Base-by-base conservation (phyloP, 2,329 filamentous ascomycete species). In the Alternaria triticina region DNA sequence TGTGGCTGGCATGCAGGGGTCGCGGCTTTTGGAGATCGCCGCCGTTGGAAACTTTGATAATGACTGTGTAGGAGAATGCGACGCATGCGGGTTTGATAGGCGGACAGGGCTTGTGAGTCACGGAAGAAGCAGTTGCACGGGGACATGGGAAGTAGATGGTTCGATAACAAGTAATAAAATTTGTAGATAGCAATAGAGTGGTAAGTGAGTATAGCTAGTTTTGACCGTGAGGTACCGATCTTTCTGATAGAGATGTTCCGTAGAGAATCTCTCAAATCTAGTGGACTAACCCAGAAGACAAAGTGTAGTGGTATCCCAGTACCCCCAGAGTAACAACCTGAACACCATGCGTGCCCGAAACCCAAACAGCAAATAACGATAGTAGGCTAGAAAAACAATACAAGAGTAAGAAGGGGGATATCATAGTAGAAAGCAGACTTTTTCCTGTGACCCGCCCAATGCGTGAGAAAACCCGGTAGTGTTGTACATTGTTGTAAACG, bases 381-480 rank as follows among this genome's bases (percentile, higher is more conserved):
- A 65, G 62, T 59, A 59, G 66, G 66, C 54, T 64, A 63, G 65
- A 69, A 66, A 66, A 69, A 51, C 47, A 56, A 54, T 61, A 44
- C 59, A 17, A 64, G 33, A 62, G 56, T 59, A 58, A 54, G 62
- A 64, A 64, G 64, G 71, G 76, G 75, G 73, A 76, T 76, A 77
- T 79, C 74, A 74, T 72, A 74, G 74, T 70, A 58, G 69, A 76
- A 75, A 74, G 63, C 68, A 66, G 62, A 73, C 69, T 79, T 79
- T 79, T 77, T 61, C 76, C 74, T 70, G 69, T 74, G 73, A 75
- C 75, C 75, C 73, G 64, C 73, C 74, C 74, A 70, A 76, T 79
- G 77, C 74, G 74, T 59, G 64, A n/a, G 30, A 74, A 64, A 66
- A 71, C 67, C 70, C 67, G 64, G 63, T 64, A 66, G 63, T 79